phyloP scores from a whole-genome alignment of 2,329 filamentous ascomycete species.

The Botrytis paeoniae region DNA sequence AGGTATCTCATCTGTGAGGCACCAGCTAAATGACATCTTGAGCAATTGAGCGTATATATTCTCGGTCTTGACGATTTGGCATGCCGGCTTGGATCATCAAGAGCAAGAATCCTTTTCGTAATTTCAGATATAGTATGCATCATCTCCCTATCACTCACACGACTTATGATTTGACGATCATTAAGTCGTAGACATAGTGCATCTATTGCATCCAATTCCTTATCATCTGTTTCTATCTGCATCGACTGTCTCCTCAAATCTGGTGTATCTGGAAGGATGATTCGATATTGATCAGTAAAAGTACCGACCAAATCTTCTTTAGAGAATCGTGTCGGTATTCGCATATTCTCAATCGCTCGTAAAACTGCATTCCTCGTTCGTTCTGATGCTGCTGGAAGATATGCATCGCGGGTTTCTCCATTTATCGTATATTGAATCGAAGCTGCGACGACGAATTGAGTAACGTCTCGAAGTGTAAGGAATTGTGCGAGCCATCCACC shows the following conservation, averaged over 20 bases:
- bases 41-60: conserved; percentile 41
- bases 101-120: conserved; percentile 38
- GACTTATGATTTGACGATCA: conserved; percentile 40
- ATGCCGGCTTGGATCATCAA: conserved; percentile 40
- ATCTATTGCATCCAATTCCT: conserved; percentile 41
- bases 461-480: conserved; percentile 42
- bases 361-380: conserved; percentile 41
- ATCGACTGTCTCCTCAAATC: conserved; percentile 33
- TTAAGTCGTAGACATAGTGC: conserved; percentile 38
- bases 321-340: conserved; percentile 38
- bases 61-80: conserved; percentile 36
- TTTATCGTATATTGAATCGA: conserved; percentile 42
- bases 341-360: conserved; percentile 39
- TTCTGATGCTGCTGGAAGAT: conserved; percentile 39
- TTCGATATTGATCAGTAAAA: conserved; percentile 40
- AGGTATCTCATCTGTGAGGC: conserved; percentile 39
- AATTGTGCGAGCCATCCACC: conserved; percentile 41
- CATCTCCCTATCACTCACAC: conserved; percentile 43
- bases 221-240: conserved; percentile 37
- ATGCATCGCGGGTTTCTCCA: conserved; percentile 38
- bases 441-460: conserved; percentile 42
- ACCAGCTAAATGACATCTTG: conserved; percentile 39
- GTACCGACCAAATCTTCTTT: conserved; percentile 39
- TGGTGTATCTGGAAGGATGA: conserved; percentile 42
- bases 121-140: conserved; percentile 40